phyloP scores from a whole-genome alignment of 768 basidiomycete species.

The Crepidotus variabilis region DNA sequence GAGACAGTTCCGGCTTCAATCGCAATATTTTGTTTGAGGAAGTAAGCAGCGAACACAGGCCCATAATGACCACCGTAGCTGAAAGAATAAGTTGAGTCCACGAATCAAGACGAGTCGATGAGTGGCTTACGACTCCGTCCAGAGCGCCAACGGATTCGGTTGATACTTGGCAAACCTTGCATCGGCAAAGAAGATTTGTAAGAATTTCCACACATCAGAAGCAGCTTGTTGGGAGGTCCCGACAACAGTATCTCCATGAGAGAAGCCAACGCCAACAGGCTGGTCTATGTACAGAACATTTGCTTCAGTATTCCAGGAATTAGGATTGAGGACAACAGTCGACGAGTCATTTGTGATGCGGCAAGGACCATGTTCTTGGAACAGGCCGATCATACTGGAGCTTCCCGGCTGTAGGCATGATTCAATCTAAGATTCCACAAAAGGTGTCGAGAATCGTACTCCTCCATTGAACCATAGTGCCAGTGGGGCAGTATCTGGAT shows the following conservation, averaged over 20 bases:
- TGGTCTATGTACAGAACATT: conserved; percentile 54
- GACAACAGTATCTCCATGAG: conserved; percentile 46
- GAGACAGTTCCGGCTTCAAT: conserved; percentile 41
- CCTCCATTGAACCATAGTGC: conserved; percentile 68
- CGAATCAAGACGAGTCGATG: background rate
- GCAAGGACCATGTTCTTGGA: conserved; percentile 80
- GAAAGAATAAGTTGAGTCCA: background rate
- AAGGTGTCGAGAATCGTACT: conserved; percentile 24
- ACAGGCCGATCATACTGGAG: conserved; percentile 58
- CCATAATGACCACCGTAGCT: conserved; percentile 74
- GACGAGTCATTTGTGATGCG: conserved; percentile 52
- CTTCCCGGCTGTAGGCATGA: conserved; percentile 40
- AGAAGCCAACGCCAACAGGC: conserved; percentile 62
- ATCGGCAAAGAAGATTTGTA: conserved; percentile 61
- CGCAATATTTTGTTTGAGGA: conserved; percentile 55
- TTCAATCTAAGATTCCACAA: background rate
- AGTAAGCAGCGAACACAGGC: conserved; percentile 60
- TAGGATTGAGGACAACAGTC: conserved; percentile 45
- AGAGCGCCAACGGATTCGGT: conserved; percentile 46
- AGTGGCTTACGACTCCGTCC: conserved; percentile 54
- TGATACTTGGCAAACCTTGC: conserved; percentile 46
- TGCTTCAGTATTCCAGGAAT: conserved; percentile 37
- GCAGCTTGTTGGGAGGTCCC: conserved; percentile 53
- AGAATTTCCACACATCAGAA: conserved; percentile 54
- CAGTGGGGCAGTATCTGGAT: conserved; percentile 58